Evolutionary conservation across 2,329 filamentous ascomycete genomes (phyloP).

Genomic region (Aureobasidium musti): DNA sequence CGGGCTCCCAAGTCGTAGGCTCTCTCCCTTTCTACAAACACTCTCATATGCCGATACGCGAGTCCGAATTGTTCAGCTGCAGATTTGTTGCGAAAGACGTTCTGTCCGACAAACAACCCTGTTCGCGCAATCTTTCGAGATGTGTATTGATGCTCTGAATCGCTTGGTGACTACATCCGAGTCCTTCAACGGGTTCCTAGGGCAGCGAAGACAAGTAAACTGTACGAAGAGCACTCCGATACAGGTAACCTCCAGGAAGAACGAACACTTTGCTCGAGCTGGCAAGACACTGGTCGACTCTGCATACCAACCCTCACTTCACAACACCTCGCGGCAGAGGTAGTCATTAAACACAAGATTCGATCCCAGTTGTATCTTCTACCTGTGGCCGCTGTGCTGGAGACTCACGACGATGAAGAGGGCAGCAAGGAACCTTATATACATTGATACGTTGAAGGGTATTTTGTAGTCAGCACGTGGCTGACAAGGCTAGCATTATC

Average conservation of each 20-base stretch:
- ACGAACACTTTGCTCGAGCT: background rate
- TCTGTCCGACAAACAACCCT: background rate
- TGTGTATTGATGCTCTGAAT: background rate
- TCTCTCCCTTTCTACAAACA: background rate
- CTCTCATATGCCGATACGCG: constrained; percentile 10
- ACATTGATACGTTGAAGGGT: background rate
- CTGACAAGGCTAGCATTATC: constrained; percentile 8
- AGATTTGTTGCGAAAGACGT: background rate
- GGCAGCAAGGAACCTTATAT: background rate
- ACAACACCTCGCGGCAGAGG: background rate
- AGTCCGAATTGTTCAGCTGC: background rate
- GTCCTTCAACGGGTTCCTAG: background rate
- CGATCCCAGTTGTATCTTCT: no score
- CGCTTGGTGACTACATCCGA: background rate
- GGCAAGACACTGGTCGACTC: background rate
- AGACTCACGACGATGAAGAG: background rate
- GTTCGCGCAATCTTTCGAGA: background rate
- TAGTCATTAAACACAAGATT: background rate
- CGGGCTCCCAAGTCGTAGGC: background rate
- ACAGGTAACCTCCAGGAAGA: background rate
- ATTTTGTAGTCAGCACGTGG: background rate
- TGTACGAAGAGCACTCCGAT: background rate
- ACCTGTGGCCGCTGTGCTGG: no score
- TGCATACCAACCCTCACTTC: no score
- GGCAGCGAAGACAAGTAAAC: no score